Conservation (phyloP, 495 filamentous ascomycete genomes). For the Podospora fimiseda region DNA sequence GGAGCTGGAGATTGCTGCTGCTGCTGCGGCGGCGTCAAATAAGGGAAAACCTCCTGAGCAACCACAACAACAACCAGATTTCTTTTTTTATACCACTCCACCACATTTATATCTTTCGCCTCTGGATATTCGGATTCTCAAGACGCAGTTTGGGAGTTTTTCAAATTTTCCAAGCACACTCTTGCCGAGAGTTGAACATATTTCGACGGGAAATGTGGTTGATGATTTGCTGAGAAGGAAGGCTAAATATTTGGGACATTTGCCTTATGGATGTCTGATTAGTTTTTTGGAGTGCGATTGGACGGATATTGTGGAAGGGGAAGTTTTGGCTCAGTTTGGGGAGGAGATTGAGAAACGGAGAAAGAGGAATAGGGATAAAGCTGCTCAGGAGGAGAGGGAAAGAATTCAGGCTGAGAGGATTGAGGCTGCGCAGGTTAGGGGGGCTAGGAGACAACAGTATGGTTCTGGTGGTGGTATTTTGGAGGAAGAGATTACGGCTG, state of each 20-base stretch:
- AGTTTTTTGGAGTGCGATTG: conserved; percentile 95
- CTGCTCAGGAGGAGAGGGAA: conserved; percentile 82
- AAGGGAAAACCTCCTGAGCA: conserved; percentile 2
- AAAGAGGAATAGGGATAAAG: conserved; percentile 79
- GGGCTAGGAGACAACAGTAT: conserved; percentile 36
- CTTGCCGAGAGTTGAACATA: conserved; percentile 83
- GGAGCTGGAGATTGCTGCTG: conserved; percentile 1
- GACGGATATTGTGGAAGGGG: conserved; percentile 77
- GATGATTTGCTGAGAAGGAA: conserved; percentile 84
- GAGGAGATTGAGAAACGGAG: conserved; percentile 72
- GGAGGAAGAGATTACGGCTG: conserved; percentile 29
- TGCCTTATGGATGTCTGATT: conserved; percentile 89
- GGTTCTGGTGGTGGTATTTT: conserved; percentile 26
- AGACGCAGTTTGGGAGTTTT: conserved; percentile 81
- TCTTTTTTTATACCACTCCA: conserved; percentile 86
- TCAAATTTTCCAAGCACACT: conserved; percentile 80
- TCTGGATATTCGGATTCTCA: conserved; percentile 92
- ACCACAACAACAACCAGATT: conserved; percentile 37
- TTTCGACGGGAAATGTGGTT: conserved; percentile 83
- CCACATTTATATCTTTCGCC: conserved; percentile 90
- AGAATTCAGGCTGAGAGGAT: conserved; percentile 78
- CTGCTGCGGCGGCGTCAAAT: background rate
- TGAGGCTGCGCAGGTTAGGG: conserved; percentile 51
- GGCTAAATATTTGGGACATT: conserved; percentile 83
- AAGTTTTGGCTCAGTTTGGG: conserved; percentile 66